A percentile compares a stretch with the other conserved stretches of the same genome.
phyloP scores from a whole-genome alignment of 2,329 filamentous ascomycete genomes.

The Diaporthe amygdali region DNA sequence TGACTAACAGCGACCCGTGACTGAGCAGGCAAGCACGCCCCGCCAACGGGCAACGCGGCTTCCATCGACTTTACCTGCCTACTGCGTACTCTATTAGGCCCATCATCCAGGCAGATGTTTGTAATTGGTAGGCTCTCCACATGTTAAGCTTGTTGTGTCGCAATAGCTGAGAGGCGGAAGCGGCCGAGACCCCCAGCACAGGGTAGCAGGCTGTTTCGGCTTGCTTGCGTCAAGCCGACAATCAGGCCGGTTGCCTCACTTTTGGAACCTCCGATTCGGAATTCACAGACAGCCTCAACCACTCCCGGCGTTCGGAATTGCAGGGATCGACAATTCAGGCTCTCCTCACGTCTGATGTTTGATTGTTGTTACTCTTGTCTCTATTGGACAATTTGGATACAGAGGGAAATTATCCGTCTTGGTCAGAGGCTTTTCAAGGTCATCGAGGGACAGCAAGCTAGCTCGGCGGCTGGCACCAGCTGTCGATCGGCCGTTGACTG shows the following conservation, averaged over 20 bases:
- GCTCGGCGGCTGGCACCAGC: not conserved
- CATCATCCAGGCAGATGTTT: not conserved
- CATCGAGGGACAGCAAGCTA: not conserved
- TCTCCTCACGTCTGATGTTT: not conserved
- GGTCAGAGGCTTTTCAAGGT: not conserved
- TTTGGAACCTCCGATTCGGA: not conserved
- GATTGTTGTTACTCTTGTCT: not conserved
- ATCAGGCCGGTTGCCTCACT: constrained; percentile 20
- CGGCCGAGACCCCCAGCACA: constrained; percentile 6
- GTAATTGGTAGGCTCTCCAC: not conserved
- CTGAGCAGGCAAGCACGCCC: constrained; percentile 3
- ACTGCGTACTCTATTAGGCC: not conserved
- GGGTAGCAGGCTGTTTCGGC: constrained; percentile 7
- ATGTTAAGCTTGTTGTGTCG: not conserved
- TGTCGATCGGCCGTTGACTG: not conserved
- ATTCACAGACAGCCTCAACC: not conserved
- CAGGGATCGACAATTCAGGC: not conserved
- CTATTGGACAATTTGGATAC: not conserved
- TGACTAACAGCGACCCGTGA: constrained; percentile 20
- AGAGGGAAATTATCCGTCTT: not conserved
- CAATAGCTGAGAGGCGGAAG: not conserved
- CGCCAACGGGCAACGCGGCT: not conserved
- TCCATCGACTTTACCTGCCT: constrained; percentile 6
- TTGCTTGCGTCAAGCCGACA: constrained; percentile 2
- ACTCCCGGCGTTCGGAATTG: not conserved